Base-by-base conservation (phyloP, 1,284 basidiomycete species). In the Clitocybe nebularis region DNA sequence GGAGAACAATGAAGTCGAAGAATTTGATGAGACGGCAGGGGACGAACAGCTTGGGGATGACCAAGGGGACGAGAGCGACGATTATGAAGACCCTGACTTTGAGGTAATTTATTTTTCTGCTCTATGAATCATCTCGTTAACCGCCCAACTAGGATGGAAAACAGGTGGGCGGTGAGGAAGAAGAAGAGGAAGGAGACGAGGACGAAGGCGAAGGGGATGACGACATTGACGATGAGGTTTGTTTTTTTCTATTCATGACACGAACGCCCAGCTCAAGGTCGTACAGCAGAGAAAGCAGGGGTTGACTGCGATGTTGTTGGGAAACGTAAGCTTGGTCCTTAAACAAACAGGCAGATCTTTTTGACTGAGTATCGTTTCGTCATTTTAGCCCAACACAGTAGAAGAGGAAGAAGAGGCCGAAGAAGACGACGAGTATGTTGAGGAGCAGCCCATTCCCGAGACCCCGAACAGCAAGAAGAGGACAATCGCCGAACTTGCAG, bases 401-500 rank as follows among this genome's bases (percentile, higher is more conserved):
- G 52, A 44, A 21, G 54, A 61, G 11, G 57, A 59, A 1, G 66
- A 66, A 6, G 64, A 66, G 3, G 62, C 64, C 26, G 62, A 61
- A 17, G 54, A 58, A 16, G 59, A 63, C 29, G 56, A 53, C 2
- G 60, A 63, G 7, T 54, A 59, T 35, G 51, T 49, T 20, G 53
- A 56, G 28, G 57, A 58, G 21, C 50, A 32, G 11, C 26, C 44
- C 8, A 23, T 49, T 9, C 32, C 53, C 28, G 47, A 55, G 10
- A 43, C 56, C 13, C 42, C 57, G 7, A 55, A 52, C 34, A 52
- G 57, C 44, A 63, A 72, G 62, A 67, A 71, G 58, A 55, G 65
- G 52, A 49, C 52, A 44, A 54, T 64, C 54, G 56, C 67, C 6
- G 68, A 72, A 11, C 60, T 66, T 32, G 63, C 51, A 14, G 66